These are phyloP conservation scores for Grammothele lineata DNA, from an alignment of 768 basidiomycete species.

Conservation along the genomic window DNA sequence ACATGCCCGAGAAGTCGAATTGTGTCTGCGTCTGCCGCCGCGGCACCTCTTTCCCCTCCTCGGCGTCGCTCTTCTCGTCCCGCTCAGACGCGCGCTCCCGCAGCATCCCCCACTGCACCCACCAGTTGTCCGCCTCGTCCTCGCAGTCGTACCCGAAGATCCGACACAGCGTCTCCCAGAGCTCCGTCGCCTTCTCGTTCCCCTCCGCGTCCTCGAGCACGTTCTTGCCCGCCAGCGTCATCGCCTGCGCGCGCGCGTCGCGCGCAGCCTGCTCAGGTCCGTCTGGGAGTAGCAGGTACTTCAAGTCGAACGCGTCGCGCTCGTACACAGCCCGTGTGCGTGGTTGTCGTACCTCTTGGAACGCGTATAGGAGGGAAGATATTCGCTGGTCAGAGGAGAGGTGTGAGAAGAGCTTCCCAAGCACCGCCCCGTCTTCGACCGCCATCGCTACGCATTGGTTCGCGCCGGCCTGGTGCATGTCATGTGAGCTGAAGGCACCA, in stretches of 20 bases:
- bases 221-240: constrained; percentile 14
- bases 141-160: not conserved
- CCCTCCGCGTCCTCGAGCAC: constrained; percentile 8
- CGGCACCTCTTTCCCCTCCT: no score
- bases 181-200: not conserved
- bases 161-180: not conserved
- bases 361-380: constrained; percentile 29
- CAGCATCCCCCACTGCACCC: not conserved
- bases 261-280: constrained; percentile 16
- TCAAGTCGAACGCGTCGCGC: constrained; percentile 19
- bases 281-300: constrained; percentile 14
- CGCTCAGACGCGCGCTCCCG: not conserved
- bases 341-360: constrained; percentile 30
- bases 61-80: not conserved
- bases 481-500: no score
- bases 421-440: constrained; percentile 36
- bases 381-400: constrained; percentile 28
- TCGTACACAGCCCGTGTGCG: constrained; percentile 20
- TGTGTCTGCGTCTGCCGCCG: no score
- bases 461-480: constrained; percentile 23
- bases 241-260: constrained; percentile 17
- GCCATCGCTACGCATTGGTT: constrained; percentile 33
- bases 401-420: constrained; percentile 36
- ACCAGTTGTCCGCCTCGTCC: not conserved
- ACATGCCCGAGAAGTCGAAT: no score